phyloP scores from a whole-genome alignment of 371 early-diverging fungal species.

The Mucor racemosus region DNA sequence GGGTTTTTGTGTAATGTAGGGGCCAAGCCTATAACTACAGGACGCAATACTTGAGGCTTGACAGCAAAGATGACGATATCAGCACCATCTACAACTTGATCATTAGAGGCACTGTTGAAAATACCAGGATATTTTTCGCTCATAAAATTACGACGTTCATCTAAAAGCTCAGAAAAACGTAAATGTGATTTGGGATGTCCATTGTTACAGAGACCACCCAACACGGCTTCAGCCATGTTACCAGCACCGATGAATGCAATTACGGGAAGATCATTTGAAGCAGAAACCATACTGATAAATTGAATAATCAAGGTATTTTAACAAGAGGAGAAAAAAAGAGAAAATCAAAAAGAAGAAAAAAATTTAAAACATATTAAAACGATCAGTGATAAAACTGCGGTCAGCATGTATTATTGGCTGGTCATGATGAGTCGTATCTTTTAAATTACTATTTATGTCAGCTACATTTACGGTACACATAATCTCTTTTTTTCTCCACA shows the following conservation, averaged over 20 bases:
- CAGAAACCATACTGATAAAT: neutral
- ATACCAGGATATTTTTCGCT: slow-evolving; percentile 59
- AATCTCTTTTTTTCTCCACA: neutral
- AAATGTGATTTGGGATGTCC: slow-evolving; percentile 75
- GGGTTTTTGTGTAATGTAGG: slow-evolving; percentile 42
- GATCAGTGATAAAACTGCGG: neutral
- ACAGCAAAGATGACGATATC: slow-evolving; percentile 47
- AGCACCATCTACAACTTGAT: slow-evolving; percentile 52
- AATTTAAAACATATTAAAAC: neutral
- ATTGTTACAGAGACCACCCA: slow-evolving; percentile 75
- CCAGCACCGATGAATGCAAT: slow-evolving; percentile 90
- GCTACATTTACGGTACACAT: neutral
- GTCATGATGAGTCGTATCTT: slow-evolving; percentile 30
- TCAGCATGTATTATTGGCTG: slow-evolving; percentile 15
- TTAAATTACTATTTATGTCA: slow-evolving; percentile 9
- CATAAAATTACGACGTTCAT: slow-evolving; percentile 68
- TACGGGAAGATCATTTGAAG: slow-evolving; percentile 18
- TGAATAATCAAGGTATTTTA: neutral
- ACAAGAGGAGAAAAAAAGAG: slow-evolving; percentile 1
- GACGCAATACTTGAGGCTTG: slow-evolving; percentile 78
- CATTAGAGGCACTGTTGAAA: slow-evolving; percentile 48
- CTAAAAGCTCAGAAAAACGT: slow-evolving; percentile 82
- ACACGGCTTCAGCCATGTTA: slow-evolving; percentile 93
- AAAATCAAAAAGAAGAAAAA: neutral
- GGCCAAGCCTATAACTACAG: slow-evolving; percentile 63